A percentile compares a stretch with the other conserved stretches of the same genome.
Conservation (phyloP, 768 basidiomycete genomes). For the Candolleomyces efflorescens region DNA sequence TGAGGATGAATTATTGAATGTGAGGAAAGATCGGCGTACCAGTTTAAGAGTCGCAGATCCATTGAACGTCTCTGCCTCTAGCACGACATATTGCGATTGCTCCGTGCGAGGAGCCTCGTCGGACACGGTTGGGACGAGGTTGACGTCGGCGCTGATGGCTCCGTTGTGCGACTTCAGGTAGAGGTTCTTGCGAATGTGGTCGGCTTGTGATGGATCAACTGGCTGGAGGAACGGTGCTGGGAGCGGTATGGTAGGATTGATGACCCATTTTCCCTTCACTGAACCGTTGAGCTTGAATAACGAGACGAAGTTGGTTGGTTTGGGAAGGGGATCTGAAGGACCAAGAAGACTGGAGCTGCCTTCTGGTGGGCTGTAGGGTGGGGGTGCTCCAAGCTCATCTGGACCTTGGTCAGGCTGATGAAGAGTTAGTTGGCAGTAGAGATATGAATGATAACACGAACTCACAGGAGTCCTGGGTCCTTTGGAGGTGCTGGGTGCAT, state of each 20-base stretch:
- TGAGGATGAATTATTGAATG: background rate
- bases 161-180: slow-evolving; percentile 27
- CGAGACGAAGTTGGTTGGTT: slow-evolving; percentile 23
- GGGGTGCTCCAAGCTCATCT: too few relatives aligned
- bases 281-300: slow-evolving; percentile 21
- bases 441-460: too few relatives aligned
- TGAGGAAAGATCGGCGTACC: slow-evolving; percentile 20
- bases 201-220: slow-evolving; percentile 21
- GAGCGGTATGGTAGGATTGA: slow-evolving; percentile 26
- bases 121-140: slow-evolving; percentile 7
- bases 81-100: background rate
- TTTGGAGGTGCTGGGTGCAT: too few relatives aligned
- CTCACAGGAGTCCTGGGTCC: too few relatives aligned
- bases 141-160: slow-evolving; percentile 20
- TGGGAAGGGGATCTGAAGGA: slow-evolving; percentile 2
- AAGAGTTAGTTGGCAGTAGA: too few relatives aligned
- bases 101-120: slow-evolving; percentile 1
- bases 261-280: slow-evolving; percentile 22
- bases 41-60: slow-evolving; percentile 24
- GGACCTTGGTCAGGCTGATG: too few relatives aligned
- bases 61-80: slow-evolving; percentile 22
- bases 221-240: slow-evolving; percentile 23
- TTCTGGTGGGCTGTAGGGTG: too few relatives aligned
- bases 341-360: too few relatives aligned
- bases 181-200: slow-evolving; percentile 22